Conservation (phyloP, 2,329 filamentous ascomycete species). For the Diaporthe aspalathi region DNA sequence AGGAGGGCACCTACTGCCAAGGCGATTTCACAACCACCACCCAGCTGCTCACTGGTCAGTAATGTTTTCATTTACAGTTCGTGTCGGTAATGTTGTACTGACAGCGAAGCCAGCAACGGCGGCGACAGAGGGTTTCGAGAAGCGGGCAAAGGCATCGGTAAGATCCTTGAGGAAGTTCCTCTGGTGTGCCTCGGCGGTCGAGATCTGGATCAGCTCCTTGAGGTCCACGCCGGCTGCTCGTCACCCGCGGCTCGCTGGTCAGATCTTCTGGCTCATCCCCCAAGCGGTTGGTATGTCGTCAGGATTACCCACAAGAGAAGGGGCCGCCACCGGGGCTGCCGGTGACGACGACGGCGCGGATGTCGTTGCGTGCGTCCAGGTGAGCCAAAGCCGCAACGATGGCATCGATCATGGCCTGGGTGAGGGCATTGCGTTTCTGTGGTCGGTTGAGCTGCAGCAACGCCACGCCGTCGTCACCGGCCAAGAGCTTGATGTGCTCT, state of each 20-base stretch:
- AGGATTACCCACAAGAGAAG: slow-evolving; percentile 50
- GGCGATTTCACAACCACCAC: slow-evolving; percentile 63
- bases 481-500: slow-evolving; percentile 32
- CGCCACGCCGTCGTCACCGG: slow-evolving; percentile 52
- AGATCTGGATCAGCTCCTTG: slow-evolving; percentile 42
- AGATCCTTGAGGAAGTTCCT: slow-evolving; percentile 54
- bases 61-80: neutral
- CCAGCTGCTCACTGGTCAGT: slow-evolving; percentile 51
- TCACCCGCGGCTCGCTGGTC: neutral
- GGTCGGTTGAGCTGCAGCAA: slow-evolving; percentile 65
- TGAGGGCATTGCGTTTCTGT: slow-evolving; percentile 69
- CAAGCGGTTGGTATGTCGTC: slow-evolving; percentile 8
- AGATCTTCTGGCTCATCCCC: neutral
- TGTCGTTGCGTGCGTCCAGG: slow-evolving; percentile 42
- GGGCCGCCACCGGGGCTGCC: slow-evolving; percentile 47
- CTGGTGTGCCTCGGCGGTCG: slow-evolving; percentile 43
- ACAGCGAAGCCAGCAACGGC: slow-evolving; percentile 63
- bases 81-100: slow-evolving; percentile 43
- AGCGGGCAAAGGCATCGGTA: slow-evolving; percentile 48
- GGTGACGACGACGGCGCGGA: slow-evolving; percentile 53
- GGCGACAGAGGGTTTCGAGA: slow-evolving; percentile 60
- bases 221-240: slow-evolving; percentile 41
- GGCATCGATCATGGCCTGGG: slow-evolving; percentile 57
- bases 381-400: slow-evolving; percentile 49
- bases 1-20: slow-evolving; percentile 55